phyloP scores from a whole-genome alignment of 78 protist genomes.

The Dictyostelium purpureum region DNA sequence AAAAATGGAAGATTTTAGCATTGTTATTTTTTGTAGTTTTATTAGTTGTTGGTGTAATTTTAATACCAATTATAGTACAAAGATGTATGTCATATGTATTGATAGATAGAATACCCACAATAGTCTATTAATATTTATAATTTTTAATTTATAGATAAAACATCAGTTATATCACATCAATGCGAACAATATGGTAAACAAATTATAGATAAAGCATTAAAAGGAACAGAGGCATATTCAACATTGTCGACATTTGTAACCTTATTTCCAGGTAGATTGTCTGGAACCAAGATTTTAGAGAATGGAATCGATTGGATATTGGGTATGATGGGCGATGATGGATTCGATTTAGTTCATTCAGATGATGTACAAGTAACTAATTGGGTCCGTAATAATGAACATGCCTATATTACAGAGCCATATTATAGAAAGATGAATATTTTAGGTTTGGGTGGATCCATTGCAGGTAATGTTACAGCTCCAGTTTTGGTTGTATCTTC shows the following conservation, averaged over 20 bases:
- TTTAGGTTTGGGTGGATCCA: conserved; percentile 81
- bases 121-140: not conserved
- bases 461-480: conserved; percentile 60
- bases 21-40: not conserved
- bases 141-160: not conserved
- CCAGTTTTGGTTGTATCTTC: conserved; percentile 73
- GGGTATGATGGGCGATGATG: conserved; percentile 47
- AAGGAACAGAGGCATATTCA: conserved; percentile 39
- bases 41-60: conserved; percentile 5
- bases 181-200: conserved; percentile 7
- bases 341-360: conserved; percentile 77
- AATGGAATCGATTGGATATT: conserved; percentile 72
- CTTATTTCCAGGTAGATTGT: conserved; percentile 58
- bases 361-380: conserved; percentile 62
- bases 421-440: conserved; percentile 57
- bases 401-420: conserved; percentile 28
- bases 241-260: conserved; percentile 23
- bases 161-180: conserved; percentile 1
- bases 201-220: not conserved
- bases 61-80: conserved; percentile 4
- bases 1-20: not conserved
- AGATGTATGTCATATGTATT: not conserved
- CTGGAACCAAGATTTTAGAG: conserved; percentile 70
- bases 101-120: not conserved
- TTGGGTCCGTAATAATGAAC: conserved; percentile 85